Evolutionary conservation across 352 stramenopile genomes (phyloP), one percentile per base, ranked within the genome.

Genomic region (Globisporangium orthogonon): DNA sequence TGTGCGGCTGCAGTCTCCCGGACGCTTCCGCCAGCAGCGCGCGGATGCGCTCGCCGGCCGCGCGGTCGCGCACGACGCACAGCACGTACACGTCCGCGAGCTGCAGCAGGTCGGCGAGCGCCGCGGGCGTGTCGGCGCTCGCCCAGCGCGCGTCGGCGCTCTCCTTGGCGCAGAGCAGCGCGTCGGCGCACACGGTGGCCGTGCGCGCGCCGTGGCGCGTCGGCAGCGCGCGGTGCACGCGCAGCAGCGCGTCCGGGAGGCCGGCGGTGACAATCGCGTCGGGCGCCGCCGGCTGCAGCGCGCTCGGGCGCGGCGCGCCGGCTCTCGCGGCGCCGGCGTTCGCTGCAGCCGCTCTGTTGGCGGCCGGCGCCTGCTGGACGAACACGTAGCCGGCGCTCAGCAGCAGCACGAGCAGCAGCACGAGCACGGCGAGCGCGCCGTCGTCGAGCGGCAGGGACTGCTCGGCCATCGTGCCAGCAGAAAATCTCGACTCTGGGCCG

Each of bases 341-440:
- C 17, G 9, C 2, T 5, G 33, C 33, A 9, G 33, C 33, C 11
- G 43, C 52, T 1, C 28, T 28, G 14, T 35, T 48, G 35, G 58
- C 41, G 46, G 50, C 63, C 44, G 55, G 15, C 40, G 69, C 54
- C n/a, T 74, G 78, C 65, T 89, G 78, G 15, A 86, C 45, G 54
- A 86, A 87, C 13, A 91, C 73, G 66, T 91, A 91, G 48, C 81
- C 83, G 0, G 81, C 88, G 60, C 76, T 85, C 37, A 88, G 62
- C 62, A 88, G 69, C 39, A 91, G 68, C 10, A 88, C 73, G 33
- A 91, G 71, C 39, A 91, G 63, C 52, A 91, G 66, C 58, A 91
- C 68, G 39, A 91, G 65, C 54, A 89, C 71, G 54, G 76, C 78
- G 50, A 91, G 60, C 50, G 82, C 70, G 59, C 74, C 86, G 63